A percentile compares a stretch with the other conserved stretches of the same genome.
These are phyloP conservation scores for Aspergillus aculeatus DNA, from an alignment of 2,329 filamentous ascomycete genomes.

Conservation along the genomic window DNA sequence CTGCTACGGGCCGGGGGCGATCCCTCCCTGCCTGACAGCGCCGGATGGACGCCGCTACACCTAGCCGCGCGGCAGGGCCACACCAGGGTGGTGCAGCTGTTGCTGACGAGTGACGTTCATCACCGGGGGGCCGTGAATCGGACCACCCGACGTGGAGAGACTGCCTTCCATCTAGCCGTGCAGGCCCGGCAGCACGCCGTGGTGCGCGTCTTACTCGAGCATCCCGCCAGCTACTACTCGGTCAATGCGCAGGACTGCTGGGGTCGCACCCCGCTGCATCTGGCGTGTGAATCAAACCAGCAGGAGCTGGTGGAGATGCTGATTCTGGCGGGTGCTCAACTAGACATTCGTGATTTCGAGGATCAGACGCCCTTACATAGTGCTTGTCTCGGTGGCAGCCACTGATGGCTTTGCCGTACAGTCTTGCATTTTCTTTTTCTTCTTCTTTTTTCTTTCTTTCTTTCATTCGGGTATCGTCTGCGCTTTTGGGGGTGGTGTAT, in stretches of 20 bases:
- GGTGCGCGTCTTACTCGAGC: constrained; percentile 2
- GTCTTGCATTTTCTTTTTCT: too few relatives aligned
- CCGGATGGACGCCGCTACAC: constrained; percentile 10
- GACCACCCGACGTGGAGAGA: constrained; percentile 6
- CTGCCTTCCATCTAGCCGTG: constrained; percentile 10
- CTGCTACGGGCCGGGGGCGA: constrained; percentile 10
- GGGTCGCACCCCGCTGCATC: too few relatives aligned
- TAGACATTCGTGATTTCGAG: constrained; percentile 12
- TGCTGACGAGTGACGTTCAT: too few relatives aligned
- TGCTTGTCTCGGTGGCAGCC: constrained; percentile 4
- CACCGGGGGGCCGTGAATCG: constrained; percentile 1
- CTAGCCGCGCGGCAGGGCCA: constrained; percentile 10
- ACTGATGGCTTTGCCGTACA: too few relatives aligned
- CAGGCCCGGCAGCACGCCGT: neutral
- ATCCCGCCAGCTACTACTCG: too few relatives aligned
- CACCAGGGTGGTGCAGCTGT: neutral
- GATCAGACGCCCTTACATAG: constrained; percentile 9
- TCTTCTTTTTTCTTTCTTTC: too few relatives aligned
- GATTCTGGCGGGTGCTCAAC: constrained; percentile 10
- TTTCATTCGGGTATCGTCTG: too few relatives aligned
- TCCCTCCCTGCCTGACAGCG: constrained; percentile 9
- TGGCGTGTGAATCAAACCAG: neutral
- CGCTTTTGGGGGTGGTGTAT: too few relatives aligned
- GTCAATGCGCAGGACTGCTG: too few relatives aligned
- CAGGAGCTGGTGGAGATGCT: constrained; percentile 11